Conservation (phyloP, 1,284 basidiomycete species). For the Trametes versicolor region DNA sequence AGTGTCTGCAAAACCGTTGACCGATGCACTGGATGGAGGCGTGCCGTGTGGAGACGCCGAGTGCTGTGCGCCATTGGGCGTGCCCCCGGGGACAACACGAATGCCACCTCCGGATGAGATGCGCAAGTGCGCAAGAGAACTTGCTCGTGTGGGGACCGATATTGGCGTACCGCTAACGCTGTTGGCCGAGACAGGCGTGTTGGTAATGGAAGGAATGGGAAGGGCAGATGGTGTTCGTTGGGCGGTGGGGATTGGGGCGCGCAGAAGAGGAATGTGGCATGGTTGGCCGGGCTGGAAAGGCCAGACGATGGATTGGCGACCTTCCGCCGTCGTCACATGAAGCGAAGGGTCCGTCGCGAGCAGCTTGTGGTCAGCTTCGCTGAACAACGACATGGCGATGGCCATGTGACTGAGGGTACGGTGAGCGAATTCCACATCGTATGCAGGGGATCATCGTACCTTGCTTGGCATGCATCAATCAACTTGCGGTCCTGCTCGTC, state of each 20-base stretch:
- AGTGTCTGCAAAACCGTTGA: slow-evolving; percentile 34
- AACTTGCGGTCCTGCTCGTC: slow-evolving; percentile 76
- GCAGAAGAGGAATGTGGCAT: slow-evolving; percentile 7
- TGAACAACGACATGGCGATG: slow-evolving; percentile 63
- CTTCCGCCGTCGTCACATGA: slow-evolving; percentile 47
- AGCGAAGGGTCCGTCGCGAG: slow-evolving; percentile 58
- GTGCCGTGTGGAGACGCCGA: slow-evolving; percentile 47
- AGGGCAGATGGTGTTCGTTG: slow-evolving; percentile 24
- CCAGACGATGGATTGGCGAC: slow-evolving; percentile 36
- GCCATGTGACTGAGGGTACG: slow-evolving; percentile 58
- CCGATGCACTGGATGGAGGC: slow-evolving; percentile 44
- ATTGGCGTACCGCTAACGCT: slow-evolving; percentile 44
- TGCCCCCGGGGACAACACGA: slow-evolving; percentile 48
- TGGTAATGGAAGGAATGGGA: slow-evolving; percentile 28
- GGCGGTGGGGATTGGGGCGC: slow-evolving; percentile 17
- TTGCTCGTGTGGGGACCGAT: slow-evolving; percentile 59
- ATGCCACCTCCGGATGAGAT: slow-evolving; percentile 65
- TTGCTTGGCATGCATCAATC: slow-evolving; percentile 74
- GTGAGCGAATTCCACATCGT: slow-evolving; percentile 11
- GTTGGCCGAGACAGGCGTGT: slow-evolving; percentile 39
- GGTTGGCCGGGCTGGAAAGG: slow-evolving; percentile 25
- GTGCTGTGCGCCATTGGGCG: slow-evolving; percentile 28
- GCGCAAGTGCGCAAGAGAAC: slow-evolving; percentile 60
- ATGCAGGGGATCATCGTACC: slow-evolving; percentile 50
- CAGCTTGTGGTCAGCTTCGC: slow-evolving; percentile 53